These are phyloP conservation scores for Suillus subaureus DNA, from an alignment of 768 basidiomycete genomes.

Conservation along the genomic window DNA sequence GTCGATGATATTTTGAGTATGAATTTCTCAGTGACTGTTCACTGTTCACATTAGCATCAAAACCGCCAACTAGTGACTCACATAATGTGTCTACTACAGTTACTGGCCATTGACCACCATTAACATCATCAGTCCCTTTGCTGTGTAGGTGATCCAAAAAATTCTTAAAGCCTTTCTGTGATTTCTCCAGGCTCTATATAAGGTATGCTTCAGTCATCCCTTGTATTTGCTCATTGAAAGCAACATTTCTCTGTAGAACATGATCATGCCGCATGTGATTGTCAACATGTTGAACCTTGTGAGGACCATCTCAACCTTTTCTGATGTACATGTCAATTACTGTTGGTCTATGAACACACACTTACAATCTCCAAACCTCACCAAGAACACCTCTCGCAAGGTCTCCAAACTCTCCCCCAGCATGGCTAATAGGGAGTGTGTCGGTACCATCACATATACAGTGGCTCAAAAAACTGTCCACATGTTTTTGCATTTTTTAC, in stretches of 20 bases:
- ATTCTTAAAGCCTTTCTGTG: background rate
- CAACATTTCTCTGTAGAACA: background rate
- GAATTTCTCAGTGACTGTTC: background rate
- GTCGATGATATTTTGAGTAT: background rate
- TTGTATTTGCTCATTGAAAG: conserved; percentile 1
- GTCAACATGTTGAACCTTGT: background rate
- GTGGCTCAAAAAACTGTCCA: too few species aligned
- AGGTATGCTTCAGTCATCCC: conserved; percentile 8
- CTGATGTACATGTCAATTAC: background rate
- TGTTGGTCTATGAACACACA: background rate
- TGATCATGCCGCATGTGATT: conserved; percentile 3
- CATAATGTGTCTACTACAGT: background rate
- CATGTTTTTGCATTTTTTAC: too few species aligned
- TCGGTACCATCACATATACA: too few species aligned
- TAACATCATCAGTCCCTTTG: background rate
- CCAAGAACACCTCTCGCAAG: background rate
- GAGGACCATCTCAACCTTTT: too few species aligned
- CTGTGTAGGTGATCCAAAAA: background rate
- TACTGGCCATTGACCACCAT: background rate
- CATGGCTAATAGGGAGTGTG: conserved; percentile 6
- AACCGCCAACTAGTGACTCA: background rate
- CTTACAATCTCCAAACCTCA: conserved; percentile 1
- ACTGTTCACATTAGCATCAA: background rate
- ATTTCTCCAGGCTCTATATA: conserved; percentile 6
- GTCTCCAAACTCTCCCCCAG: conserved; percentile 13